phyloP scores from a whole-genome alignment of 345 rosid genomes.

The Gossypium bickii region DNA sequence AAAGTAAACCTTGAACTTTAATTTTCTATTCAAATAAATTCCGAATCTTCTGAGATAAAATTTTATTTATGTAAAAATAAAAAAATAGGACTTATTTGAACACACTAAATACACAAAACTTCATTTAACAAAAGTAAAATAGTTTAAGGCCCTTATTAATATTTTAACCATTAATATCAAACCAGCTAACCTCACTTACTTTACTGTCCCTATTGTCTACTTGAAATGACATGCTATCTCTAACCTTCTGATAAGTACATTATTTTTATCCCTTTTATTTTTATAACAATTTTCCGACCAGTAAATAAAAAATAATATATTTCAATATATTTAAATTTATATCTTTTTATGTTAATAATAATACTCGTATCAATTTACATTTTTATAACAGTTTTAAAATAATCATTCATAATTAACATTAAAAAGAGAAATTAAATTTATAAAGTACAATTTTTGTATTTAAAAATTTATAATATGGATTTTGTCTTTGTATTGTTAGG shows the following conservation, averaged over 20 bases:
- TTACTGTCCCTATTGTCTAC: slow-evolving; percentile 34
- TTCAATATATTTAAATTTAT: fast-evolving
- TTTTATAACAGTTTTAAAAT: neutral
- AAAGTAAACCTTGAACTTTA: too few relatives aligned
- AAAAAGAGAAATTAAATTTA: neutral
- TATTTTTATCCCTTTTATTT: neutral
- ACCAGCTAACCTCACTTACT: slow-evolving; percentile 39
- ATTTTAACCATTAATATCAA: slow-evolving; percentile 14
- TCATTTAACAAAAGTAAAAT: neutral
- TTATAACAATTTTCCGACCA: neutral
- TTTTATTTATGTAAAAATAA: too few relatives aligned
- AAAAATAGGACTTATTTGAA: neutral
- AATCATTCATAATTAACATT: neutral
- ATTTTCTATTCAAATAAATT: too few relatives aligned
- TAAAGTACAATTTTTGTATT: neutral
- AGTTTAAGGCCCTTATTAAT: neutral
- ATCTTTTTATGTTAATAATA: too few relatives aligned
- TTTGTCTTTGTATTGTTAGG: neutral
- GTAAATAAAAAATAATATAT: neutral
- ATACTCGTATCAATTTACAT: fast-evolving
- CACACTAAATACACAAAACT: neutral
- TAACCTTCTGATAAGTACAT: neutral
- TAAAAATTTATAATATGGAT: neutral
- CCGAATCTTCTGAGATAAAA: too few relatives aligned
- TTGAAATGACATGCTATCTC: slow-evolving; percentile 43